phyloP scores from a whole-genome alignment of 192 early-diverging fungal species.

The Backusella psychrophila region DNA sequence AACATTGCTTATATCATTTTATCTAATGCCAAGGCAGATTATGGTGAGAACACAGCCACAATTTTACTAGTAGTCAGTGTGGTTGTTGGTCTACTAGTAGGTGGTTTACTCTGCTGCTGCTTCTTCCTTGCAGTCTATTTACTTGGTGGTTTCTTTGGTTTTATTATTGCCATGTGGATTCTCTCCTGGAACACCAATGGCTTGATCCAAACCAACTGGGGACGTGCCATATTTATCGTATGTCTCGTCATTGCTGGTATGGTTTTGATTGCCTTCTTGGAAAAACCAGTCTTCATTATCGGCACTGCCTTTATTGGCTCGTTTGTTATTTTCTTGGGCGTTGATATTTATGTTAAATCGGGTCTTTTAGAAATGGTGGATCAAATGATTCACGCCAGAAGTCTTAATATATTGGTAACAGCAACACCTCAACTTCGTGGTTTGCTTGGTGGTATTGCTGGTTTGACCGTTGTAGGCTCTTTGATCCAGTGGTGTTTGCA shows the following conservation, averaged over 20 bases:
- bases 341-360: constrained; percentile 76
- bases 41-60: constrained; percentile 38
- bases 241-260: constrained; percentile 59
- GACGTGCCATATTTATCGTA: constrained; percentile 70
- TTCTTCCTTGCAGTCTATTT: constrained; percentile 70
- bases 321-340: constrained; percentile 73
- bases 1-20: constrained; percentile 49
- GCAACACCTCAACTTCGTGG: constrained; percentile 55
- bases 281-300: constrained; percentile 65
- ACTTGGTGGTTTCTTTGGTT: constrained; percentile 78
- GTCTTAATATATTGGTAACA: constrained; percentile 15
- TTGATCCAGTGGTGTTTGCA: constrained; percentile 63
- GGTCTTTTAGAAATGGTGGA: constrained; percentile 65
- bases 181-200: constrained; percentile 61
- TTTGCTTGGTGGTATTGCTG: constrained; percentile 68
- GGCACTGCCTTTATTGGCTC: constrained; percentile 76
- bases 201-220: constrained; percentile 58
- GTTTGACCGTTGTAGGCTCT: constrained; percentile 64
- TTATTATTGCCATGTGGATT: constrained; percentile 68
- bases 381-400: constrained; percentile 50
- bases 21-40: constrained; percentile 42
- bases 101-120: constrained; percentile 62
- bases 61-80: constrained; percentile 58
- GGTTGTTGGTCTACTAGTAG: constrained; percentile 63
- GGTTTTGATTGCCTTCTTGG: constrained; percentile 60